Conservation (phyloP, 148 eudicot species). For the Dysphania ambrosioides region DNA sequence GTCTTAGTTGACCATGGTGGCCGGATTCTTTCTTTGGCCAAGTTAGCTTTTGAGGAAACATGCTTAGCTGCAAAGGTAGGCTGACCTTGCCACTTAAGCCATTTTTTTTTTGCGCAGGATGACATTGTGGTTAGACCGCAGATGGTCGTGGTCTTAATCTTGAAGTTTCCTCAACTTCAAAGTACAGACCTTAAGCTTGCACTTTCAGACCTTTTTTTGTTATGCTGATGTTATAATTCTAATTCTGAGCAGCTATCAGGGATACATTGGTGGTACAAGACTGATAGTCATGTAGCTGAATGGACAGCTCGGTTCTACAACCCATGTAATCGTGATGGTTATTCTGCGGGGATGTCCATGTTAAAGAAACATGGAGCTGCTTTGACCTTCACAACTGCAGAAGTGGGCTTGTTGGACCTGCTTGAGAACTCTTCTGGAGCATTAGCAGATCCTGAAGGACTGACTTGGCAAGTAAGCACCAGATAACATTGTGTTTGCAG, state of each 20-base stretch:
- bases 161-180: not conserved
- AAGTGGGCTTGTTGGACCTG: conserved; percentile 47
- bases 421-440: conserved; percentile 54
- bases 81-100: conserved; percentile 13
- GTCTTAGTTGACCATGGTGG: conserved; percentile 86
- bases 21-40: conserved; percentile 77
- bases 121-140: not conserved
- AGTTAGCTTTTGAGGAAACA: conserved; percentile 86
- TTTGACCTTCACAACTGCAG: conserved; percentile 59
- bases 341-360: conserved; percentile 67
- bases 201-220: too few relatives aligned
- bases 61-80: conserved; percentile 78
- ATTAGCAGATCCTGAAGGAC: conserved; percentile 72
- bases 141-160: not conserved
- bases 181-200: too few relatives aligned
- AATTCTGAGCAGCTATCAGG: conserved; percentile 66
- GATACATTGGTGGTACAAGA: conserved; percentile 94
- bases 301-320: conserved; percentile 90
- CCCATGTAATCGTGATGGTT: conserved; percentile 86
- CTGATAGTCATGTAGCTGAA: conserved; percentile 96
- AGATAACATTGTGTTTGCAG: not conserved
- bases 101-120: not conserved
- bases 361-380: conserved; percentile 73
- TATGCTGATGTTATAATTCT: conserved; percentile 18
- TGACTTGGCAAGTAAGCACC: conserved; percentile 86